Evolutionary conservation across 768 basidiomycete genomes (phyloP), one percentile per base, ranked within the genome.

Genomic region (Leccinum barrowsii): DNA sequence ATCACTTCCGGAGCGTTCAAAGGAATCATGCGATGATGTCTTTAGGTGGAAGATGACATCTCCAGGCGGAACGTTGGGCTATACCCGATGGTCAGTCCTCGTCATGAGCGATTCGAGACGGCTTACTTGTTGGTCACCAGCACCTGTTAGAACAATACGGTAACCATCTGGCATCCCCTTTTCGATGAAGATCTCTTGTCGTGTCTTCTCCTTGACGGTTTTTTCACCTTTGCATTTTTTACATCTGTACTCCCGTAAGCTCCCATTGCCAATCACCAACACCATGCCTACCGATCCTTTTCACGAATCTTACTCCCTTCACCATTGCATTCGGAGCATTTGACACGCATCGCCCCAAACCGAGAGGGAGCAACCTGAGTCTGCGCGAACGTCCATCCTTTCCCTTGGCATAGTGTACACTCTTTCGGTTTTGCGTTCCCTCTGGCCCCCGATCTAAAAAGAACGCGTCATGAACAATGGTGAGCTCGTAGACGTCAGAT

Each of bases 151-250:
- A 3, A 96, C 86, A 52, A 98, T 95, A 57, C 89, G 78, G 68
- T 96, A 86, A 10, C 85, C 83, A 65, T 94, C 84, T 5, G 84
- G 70, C 86, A 94, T 93, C 13, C 96, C 96, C 54, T 85, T 86
- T 66, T 95, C 92, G 48, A 98, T 81, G 64, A 84, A 82, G 22
- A 97, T 86, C 62, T 95, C 93, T 62, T 94, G 86, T 51, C 91
- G 85, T 49, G 87, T 91, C 78, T 94, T 97, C 69, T 96, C 93
- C 61, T 89, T 86, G 47, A 89, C 82, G 0, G 85, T 88, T 71
- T 87, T 89, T 54, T 83, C 81, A 4, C 94, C 96, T 67, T 94
- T 94, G 75, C 96, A 98, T 69, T 92, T 96, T 75, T 95, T 98
- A 75, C 95, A 98, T 63, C 94, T 96, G 67, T 19, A 19, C 6